These are phyloP conservation scores for Aaosphaeria arxii DNA, from an alignment of 2,329 filamentous ascomycete genomes.

Conservation along the genomic window DNA sequence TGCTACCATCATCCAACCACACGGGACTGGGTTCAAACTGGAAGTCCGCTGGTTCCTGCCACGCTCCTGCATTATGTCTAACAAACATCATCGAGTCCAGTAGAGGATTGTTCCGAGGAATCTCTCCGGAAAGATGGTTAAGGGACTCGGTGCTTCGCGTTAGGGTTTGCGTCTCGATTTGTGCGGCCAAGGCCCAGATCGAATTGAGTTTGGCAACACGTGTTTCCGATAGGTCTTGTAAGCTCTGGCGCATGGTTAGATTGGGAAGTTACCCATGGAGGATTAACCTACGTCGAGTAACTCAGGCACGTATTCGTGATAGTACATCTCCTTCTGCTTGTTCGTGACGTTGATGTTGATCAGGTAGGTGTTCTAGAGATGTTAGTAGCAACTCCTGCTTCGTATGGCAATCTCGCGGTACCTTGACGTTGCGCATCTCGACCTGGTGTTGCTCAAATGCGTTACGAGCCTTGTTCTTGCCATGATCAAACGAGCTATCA, in stretches of 20 bases:
- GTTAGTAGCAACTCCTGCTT: conserved; percentile 17
- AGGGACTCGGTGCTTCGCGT: conserved; percentile 70
- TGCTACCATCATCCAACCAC: conserved; percentile 89
- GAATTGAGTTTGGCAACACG: conserved; percentile 79
- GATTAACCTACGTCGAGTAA: conserved; percentile 69
- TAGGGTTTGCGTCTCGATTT: conserved; percentile 77
- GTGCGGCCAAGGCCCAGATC: conserved; percentile 77
- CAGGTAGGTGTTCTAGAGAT: conserved; percentile 77
- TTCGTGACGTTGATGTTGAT: conserved; percentile 96
- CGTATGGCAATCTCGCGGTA: conserved; percentile 6
- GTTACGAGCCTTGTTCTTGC: conserved; percentile 83
- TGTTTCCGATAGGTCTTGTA: conserved; percentile 92
- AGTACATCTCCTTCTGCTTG: conserved; percentile 96
- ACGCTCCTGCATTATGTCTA: conserved; percentile 79
- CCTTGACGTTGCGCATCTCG: conserved; percentile 95
- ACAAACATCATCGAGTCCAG: conserved; percentile 98
- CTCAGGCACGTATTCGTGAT: conserved; percentile 94
- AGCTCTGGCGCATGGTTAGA: conserved; percentile 45
- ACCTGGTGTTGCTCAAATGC: conserved; percentile 87
- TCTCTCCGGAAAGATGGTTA: conserved; percentile 72
- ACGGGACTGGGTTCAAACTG: conserved; percentile 91
- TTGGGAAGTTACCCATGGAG: neutral
- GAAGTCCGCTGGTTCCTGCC: conserved; percentile 82
- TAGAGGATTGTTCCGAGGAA: conserved; percentile 80
- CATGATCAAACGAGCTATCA: conserved; percentile 82